phyloP scores from a whole-genome alignment of 345 rosid species.

The Acer yangbiense region DNA sequence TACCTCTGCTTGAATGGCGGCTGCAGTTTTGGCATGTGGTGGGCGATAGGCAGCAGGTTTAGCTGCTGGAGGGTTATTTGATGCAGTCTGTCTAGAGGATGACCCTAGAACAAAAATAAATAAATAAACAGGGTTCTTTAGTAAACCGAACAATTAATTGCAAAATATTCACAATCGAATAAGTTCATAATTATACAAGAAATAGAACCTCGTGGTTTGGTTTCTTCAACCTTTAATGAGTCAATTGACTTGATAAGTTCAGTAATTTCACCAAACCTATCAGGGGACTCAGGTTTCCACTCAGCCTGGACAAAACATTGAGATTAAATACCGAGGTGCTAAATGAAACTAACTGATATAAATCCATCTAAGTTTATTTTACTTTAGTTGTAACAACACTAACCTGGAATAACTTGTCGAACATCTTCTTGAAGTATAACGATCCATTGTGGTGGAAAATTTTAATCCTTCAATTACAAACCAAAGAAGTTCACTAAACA shows the following conservation, averaged over 20 bases:
- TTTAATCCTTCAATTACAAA: conserved; percentile 63
- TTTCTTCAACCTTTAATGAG: conserved; percentile 62
- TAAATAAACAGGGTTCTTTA: conserved; percentile 9
- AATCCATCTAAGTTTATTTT: conserved; percentile 1
- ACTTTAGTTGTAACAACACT: conserved; percentile 9
- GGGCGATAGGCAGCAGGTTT: conserved; percentile 96
- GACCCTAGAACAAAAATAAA: conserved; percentile 60
- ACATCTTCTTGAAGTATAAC: conserved; percentile 71
- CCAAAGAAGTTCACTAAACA: conserved; percentile 2
- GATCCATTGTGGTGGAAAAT: conserved; percentile 82
- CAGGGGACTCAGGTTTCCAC: conserved; percentile 86
- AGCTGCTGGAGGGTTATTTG: conserved; percentile 43
- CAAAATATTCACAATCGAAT: not conserved
- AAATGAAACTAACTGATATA: not conserved
- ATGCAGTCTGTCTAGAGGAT: conserved; percentile 45
- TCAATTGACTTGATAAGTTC: conserved; percentile 66
- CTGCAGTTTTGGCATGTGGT: conserved; percentile 86
- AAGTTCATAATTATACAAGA: conserved; percentile 4
- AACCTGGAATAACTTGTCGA: conserved; percentile 92
- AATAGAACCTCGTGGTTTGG: conserved; percentile 62
- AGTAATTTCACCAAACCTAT: conserved; percentile 67
- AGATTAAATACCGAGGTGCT: conserved; percentile 3
- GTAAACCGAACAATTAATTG: conserved; percentile 9
- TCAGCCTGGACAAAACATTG: conserved; percentile 56
- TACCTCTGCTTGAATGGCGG: conserved; percentile 89